Percentiles rank a stretch among this genome's conserved stretches.
These are phyloP conservation scores for Globisporangium spiculum DNA, from an alignment of 352 stramenopile genomes.

Conservation along the genomic window DNA sequence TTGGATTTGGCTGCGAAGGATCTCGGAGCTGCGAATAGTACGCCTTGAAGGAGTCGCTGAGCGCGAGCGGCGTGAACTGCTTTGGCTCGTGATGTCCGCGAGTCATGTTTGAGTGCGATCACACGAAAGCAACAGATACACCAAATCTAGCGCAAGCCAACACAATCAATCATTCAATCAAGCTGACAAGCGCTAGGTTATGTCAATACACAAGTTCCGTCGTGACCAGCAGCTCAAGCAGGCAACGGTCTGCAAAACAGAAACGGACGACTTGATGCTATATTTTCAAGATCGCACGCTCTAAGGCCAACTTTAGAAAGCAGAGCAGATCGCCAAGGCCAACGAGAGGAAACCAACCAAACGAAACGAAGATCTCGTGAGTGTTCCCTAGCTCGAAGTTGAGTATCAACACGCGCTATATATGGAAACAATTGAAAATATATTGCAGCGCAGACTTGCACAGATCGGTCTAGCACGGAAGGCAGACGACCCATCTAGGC, in stretches of 20 bases:
- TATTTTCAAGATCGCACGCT: background rate
- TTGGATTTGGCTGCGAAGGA: slow-evolving; percentile 11
- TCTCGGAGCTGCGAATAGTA: slow-evolving; percentile 30
- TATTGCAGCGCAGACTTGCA: background rate
- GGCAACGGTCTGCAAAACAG: background rate
- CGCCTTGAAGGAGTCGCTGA: slow-evolving; percentile 31
- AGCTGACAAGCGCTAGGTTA: background rate
- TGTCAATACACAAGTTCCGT: background rate
- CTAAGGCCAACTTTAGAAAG: background rate
- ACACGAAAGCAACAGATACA: background rate
- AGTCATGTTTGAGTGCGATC: background rate
- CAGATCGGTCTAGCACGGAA: background rate
- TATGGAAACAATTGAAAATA: background rate
- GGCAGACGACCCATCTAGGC: slow-evolving; percentile 12
- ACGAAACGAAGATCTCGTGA: background rate
- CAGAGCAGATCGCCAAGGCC: background rate
- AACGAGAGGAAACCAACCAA: background rate
- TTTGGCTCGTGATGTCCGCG: background rate
- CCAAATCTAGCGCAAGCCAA: background rate
- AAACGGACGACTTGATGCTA: background rate
- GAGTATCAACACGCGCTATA: background rate
- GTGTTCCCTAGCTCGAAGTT: background rate
- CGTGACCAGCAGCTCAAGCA: background rate
- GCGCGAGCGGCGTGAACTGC: slow-evolving; percentile 15
- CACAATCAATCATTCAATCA: background rate